Conservation (phyloP, 2,329 filamentous ascomycete genomes). For the Purpureocillium lavendulum region DNA sequence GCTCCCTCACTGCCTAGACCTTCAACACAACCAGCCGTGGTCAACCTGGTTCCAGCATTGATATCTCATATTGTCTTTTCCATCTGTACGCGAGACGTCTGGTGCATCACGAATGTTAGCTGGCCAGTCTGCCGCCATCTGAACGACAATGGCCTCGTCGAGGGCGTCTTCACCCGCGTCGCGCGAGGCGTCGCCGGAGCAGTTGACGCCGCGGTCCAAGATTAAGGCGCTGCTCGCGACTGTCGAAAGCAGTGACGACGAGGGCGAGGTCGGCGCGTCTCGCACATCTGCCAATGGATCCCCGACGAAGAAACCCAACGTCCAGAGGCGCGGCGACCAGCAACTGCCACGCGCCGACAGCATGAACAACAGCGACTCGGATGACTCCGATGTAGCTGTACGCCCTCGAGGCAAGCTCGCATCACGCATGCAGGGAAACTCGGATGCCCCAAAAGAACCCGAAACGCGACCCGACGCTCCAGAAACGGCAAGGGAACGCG, state of each 20-base stretch:
- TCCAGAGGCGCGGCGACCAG: too few relatives aligned
- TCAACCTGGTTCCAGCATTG: background rate
- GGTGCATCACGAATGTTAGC: too few relatives aligned
- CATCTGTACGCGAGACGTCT: too few relatives aligned
- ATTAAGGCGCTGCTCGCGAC: conserved; percentile 44
- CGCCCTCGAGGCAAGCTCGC: conserved; percentile 57
- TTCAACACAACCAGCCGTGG: background rate
- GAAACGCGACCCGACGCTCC: conserved; percentile 10
- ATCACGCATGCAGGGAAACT: conserved; percentile 46
- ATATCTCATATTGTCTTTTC: too few relatives aligned
- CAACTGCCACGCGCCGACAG: conserved; percentile 5
- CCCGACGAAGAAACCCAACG: conserved; percentile 2
- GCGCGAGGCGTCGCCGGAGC: conserved; percentile 32
- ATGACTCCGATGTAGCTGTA: conserved; percentile 27
- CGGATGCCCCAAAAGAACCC: conserved; percentile 4
- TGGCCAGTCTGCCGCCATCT: too few relatives aligned
- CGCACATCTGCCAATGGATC: too few relatives aligned
- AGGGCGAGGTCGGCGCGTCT: conserved; percentile 15
- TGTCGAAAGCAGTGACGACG: conserved; percentile 41
- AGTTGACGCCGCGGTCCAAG: conserved; percentile 45
- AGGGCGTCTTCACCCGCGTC: conserved; percentile 36
- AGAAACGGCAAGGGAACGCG: conserved; percentile 30
- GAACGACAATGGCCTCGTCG: conserved; percentile 37
- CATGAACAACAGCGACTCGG: conserved; percentile 25
- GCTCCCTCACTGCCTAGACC: conserved; percentile 1